Percentiles rank a stretch among this genome's conserved stretches.
These are phyloP conservation scores for Epithele typhae DNA, from an alignment of 768 basidiomycete species.

Conservation along the genomic window DNA sequence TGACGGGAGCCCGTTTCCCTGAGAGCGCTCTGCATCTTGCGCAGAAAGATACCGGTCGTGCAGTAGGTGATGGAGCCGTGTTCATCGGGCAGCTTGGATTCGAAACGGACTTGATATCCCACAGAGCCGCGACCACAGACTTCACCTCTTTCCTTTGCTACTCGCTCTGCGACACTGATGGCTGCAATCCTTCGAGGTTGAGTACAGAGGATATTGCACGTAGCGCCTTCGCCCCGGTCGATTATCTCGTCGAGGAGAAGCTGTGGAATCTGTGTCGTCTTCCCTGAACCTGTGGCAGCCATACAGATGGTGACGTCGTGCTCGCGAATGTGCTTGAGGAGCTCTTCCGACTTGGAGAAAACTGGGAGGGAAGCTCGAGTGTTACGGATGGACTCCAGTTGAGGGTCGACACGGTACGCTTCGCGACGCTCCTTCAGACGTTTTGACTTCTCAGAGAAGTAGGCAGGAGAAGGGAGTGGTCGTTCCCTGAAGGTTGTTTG, in stretches of 20 bases:
- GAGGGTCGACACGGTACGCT: conserved; percentile 56
- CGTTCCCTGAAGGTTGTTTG: conserved; percentile 19
- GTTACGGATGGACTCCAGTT: conserved; percentile 59
- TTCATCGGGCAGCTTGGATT: conserved; percentile 69
- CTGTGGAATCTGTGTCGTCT: conserved; percentile 94
- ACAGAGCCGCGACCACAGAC: conserved; percentile 58
- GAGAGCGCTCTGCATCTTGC: conserved; percentile 75
- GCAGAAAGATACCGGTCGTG: conserved; percentile 88
- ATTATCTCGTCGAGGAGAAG: conserved; percentile 85
- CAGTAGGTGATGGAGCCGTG: conserved; percentile 90
- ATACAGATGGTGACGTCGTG: conserved; percentile 88
- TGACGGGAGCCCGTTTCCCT: conserved; percentile 33
- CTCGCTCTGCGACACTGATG: conserved; percentile 86
- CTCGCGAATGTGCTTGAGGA: conserved; percentile 62
- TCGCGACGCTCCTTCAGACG: conserved; percentile 50
- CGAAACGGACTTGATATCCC: conserved; percentile 93
- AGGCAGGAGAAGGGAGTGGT: conserved; percentile 25
- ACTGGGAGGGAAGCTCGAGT: conserved; percentile 73
- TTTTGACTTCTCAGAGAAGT: conserved; percentile 49
- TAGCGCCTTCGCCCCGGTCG: conserved; percentile 69
- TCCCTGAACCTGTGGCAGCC: conserved; percentile 89
- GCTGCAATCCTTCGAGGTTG: conserved; percentile 92
- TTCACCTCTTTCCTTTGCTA: conserved; percentile 85
- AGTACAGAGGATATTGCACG: conserved; percentile 89
- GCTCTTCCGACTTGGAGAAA: conserved; percentile 56